Evolutionary conservation across 2,329 filamentous ascomycete species (phyloP).

Genomic region (Penicillium thymicola): DNA sequence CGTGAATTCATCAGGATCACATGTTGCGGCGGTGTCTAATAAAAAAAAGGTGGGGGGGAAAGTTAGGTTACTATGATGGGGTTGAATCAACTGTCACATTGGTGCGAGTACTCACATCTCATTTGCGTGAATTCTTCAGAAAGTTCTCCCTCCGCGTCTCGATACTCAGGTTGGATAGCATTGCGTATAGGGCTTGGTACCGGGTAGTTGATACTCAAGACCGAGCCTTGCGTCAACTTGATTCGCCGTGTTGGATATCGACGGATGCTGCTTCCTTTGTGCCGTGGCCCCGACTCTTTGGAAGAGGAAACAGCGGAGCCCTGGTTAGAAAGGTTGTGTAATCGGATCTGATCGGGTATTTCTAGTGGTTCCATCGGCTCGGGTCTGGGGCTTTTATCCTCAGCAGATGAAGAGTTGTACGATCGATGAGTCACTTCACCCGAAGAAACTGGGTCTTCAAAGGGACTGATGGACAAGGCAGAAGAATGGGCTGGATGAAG

Average conservation of each 20-base stretch:
- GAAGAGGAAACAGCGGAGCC: conserved; percentile 6
- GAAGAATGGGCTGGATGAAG: neutral
- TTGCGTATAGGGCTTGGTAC: conserved; percentile 17
- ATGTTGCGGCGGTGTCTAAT: conserved; percentile 81
- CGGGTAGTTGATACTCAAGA: conserved; percentile 15
- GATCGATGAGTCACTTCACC: neutral
- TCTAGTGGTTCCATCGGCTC: conserved; percentile 1
- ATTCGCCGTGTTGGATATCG: conserved; percentile 17
- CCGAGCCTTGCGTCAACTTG: conserved; percentile 13
- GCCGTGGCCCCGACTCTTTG: neutral
- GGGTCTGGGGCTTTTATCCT: neutral
- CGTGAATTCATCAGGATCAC: conserved; percentile 94
- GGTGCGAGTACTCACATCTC: conserved; percentile 10
- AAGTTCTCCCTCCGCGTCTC: conserved; percentile 14
- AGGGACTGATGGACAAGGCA: neutral
- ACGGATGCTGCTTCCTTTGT: conserved; percentile 6
- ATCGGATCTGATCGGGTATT: conserved; percentile 3
- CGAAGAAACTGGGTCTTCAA: neutral
- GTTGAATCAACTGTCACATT: neutral
- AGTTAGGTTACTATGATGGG: neutral
- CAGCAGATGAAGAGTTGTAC: neutral
- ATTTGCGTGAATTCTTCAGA: conserved; percentile 17
- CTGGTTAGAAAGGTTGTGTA: conserved; percentile 1
- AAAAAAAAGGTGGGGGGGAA: accelerated
- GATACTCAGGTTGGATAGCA: conserved; percentile 14